Conservation (phyloP, 345 rosid genomes). For the Sapria himalayana region DNA sequence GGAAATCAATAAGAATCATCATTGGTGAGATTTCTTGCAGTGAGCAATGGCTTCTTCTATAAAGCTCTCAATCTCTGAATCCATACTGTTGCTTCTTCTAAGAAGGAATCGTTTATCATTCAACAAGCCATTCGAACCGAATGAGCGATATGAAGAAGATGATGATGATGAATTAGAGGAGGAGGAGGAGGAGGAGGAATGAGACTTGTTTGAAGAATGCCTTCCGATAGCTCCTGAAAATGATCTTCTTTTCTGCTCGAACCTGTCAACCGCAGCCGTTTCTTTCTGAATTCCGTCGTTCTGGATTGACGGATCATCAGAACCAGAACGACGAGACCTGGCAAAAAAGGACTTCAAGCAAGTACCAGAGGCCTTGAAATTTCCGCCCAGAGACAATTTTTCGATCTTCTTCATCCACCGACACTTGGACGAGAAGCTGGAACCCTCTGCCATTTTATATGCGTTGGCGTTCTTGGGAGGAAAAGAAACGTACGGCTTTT, state of each 20-base stretch:
- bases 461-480: no score
- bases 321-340: conserved; percentile 37
- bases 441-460: no score
- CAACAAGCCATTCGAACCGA: conserved; percentile 27
- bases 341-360: conserved; percentile 41
- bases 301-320: no score
- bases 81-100: conserved; percentile 42
- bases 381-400: conserved; percentile 31
- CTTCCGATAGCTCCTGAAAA: conserved; percentile 64
- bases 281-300: conserved; percentile 22
- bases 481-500: no score
- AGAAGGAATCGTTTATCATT: conserved; percentile 35
- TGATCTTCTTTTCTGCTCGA: conserved; percentile 34
- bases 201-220: conserved; percentile 28
- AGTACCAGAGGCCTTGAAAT: conserved; percentile 50
- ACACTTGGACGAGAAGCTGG: no score
- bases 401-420: conserved; percentile 40
- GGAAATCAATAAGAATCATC: no score
- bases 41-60: conserved; percentile 88
- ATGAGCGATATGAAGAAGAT: conserved; percentile 51
- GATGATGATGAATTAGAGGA: conserved; percentile 27
- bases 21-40: conserved; percentile 55
- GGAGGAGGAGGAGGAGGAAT: conserved; percentile 22
- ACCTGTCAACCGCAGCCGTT: conserved; percentile 14
- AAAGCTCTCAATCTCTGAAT: conserved; percentile 41